These are phyloP conservation scores for Backusella sp. DNA, from an alignment of 192 early-diverging fungal genomes.

Conservation along the genomic window DNA sequence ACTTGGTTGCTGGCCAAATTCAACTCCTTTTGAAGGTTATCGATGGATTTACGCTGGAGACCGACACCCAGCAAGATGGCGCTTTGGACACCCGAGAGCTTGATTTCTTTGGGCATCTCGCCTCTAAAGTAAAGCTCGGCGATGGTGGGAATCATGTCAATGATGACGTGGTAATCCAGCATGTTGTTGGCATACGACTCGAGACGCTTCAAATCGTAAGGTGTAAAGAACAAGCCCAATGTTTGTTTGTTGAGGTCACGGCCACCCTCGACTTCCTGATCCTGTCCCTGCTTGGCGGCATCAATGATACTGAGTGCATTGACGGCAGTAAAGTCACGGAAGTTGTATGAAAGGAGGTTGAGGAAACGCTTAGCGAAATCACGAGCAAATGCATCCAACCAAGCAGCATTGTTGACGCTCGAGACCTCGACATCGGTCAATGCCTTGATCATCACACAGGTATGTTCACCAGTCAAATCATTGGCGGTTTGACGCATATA, in stretches of 20 bases:
- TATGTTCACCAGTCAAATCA: slow-evolving; percentile 97
- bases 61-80: slow-evolving; percentile 87
- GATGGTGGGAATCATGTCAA: slow-evolving; percentile 87
- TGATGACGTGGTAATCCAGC: slow-evolving; percentile 95
- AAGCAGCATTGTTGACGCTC: slow-evolving; percentile 59
- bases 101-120: slow-evolving; percentile 56
- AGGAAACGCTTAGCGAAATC: slow-evolving; percentile 93
- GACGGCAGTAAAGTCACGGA: slow-evolving; percentile 77
- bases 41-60: slow-evolving; percentile 89
- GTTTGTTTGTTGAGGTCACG: slow-evolving; percentile 24
- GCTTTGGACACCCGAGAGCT: slow-evolving; percentile 83
- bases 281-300: slow-evolving; percentile 56
- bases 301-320: slow-evolving; percentile 86
- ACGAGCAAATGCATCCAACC: slow-evolving; percentile 86
- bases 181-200: slow-evolving; percentile 96
- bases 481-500: slow-evolving; percentile 97
- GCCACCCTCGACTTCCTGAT: slow-evolving; percentile 25
- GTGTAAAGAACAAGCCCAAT: slow-evolving; percentile 54
- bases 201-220: slow-evolving; percentile 93
- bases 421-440: slow-evolving; percentile 48
- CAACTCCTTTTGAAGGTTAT: slow-evolving; percentile 86
- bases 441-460: slow-evolving; percentile 94
- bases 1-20: slow-evolving; percentile 80
- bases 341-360: slow-evolving; percentile 85
- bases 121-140: slow-evolving; percentile 78